Conservation (phyloP, 1,284 basidiomycete species). For the Ustilago sp. region DNA sequence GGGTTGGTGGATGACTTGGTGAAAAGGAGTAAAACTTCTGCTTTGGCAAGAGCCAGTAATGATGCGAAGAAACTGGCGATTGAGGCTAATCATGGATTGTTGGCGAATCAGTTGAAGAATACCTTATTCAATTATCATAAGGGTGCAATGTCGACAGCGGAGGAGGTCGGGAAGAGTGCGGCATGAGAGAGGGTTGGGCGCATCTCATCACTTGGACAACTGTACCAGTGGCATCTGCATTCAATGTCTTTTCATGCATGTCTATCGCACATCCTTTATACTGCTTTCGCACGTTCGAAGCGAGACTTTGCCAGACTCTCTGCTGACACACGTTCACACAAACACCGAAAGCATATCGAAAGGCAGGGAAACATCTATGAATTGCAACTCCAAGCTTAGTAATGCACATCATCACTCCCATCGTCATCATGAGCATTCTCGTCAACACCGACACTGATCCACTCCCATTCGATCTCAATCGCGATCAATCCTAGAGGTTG, state of each 20-base stretch:
- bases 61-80: conserved; percentile 82
- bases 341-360: too few species aligned
- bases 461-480: conserved; percentile 67
- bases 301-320: too few species aligned
- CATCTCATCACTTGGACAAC: too few species aligned
- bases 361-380: too few species aligned
- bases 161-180: too few species aligned
- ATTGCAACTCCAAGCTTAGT: background rate
- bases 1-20: conserved; percentile 2
- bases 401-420: background rate
- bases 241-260: too few species aligned
- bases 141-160: too few species aligned
- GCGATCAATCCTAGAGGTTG: conserved; percentile 59
- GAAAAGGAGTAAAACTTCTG: conserved; percentile 4
- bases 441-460: conserved; percentile 51
- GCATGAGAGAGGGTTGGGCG: too few species aligned
- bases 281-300: too few species aligned
- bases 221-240: too few species aligned
- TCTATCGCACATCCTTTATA: too few species aligned
- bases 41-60: conserved; percentile 14
- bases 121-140: conserved; percentile 56
- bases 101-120: conserved; percentile 88
- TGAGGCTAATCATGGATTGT: conserved; percentile 90
- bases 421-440: conserved; percentile 6
- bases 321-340: too few species aligned